phyloP scores from a whole-genome alignment of 2,329 filamentous ascomycete genomes.

The Colletotrichum godetiae region DNA sequence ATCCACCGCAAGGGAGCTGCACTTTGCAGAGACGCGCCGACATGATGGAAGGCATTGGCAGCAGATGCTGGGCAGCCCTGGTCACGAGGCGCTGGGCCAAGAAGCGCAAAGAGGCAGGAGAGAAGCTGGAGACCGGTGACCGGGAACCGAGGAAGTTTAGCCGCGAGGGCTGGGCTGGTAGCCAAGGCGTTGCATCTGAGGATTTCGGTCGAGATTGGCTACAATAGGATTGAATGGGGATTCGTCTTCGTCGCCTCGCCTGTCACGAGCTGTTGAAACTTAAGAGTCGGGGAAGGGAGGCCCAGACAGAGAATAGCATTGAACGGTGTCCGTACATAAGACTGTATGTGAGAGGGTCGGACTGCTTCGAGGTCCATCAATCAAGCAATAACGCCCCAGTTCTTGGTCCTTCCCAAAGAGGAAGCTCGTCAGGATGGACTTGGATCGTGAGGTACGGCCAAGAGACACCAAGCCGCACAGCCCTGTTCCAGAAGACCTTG shows the following conservation, averaged over 20 bases:
- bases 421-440: conserved; percentile 19
- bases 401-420: conserved; percentile 21
- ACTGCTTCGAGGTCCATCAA: conserved; percentile 8
- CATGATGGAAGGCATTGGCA: not conserved
- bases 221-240: not conserved
- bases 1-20: not conserved
- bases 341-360: not conserved
- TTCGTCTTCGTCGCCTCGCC: not conserved
- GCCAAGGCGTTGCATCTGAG: not conserved
- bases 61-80: not conserved
- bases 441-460: conserved; percentile 13
- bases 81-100: not conserved
- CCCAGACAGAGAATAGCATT: not conserved
- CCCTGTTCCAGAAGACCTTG: conserved; percentile 33
- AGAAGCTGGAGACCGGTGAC: not conserved
- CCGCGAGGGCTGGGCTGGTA: not conserved
- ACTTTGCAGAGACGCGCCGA: not conserved
- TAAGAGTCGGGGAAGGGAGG: not conserved
- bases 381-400: conserved; percentile 27
- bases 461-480: conserved; percentile 29
- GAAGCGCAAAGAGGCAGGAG: conserved; percentile 9
- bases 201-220: conserved; percentile 6
- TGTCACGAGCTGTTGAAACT: not conserved
- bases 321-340: too few species aligned
- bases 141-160: not conserved